These are phyloP conservation scores for Phyllosticta ampelicida DNA, from an alignment of 2,329 filamentous ascomycete species.

Conservation along the genomic window DNA sequence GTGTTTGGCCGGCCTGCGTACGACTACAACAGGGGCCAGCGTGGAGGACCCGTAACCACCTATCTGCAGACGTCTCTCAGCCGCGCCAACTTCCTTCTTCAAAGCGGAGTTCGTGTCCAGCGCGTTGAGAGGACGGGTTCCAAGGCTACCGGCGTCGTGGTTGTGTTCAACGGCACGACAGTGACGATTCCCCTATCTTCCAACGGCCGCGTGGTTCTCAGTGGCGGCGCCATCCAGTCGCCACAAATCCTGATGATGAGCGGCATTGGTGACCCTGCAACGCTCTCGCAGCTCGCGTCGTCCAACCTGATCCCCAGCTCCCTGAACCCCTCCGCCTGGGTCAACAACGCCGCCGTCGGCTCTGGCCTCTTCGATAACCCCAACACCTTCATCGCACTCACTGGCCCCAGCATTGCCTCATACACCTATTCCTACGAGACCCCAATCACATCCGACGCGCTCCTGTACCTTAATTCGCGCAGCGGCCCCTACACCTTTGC, in stretches of 20 bases:
- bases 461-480: conserved; percentile 38
- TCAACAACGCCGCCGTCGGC: conserved; percentile 41
- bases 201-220: conserved; percentile 27
- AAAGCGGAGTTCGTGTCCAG: conserved; percentile 34
- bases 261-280: conserved; percentile 23
- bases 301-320: conserved; percentile 25
- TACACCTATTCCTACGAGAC: conserved; percentile 39
- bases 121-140: conserved; percentile 33
- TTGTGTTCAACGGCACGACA: conserved; percentile 22
- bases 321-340: conserved; percentile 31
- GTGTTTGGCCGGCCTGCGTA: conserved; percentile 41
- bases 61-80: conserved; percentile 41
- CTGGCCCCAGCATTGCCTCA: conserved; percentile 33
- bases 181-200: conserved; percentile 21
- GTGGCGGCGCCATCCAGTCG: conserved; percentile 23
- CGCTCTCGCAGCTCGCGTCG: conserved; percentile 19
- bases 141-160: conserved; percentile 34
- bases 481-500: conserved; percentile 45
- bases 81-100: conserved; percentile 19
- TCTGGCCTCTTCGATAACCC: conserved; percentile 46
- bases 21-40: conserved; percentile 39
- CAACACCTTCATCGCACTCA: conserved; percentile 44
- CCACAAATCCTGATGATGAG: conserved; percentile 28
- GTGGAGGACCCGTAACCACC: conserved; percentile 39
- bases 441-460: conserved; percentile 32